These are phyloP conservation scores for Phytopythium kandeliae DNA, from an alignment of 352 stramenopile species.

Conservation along the genomic window DNA sequence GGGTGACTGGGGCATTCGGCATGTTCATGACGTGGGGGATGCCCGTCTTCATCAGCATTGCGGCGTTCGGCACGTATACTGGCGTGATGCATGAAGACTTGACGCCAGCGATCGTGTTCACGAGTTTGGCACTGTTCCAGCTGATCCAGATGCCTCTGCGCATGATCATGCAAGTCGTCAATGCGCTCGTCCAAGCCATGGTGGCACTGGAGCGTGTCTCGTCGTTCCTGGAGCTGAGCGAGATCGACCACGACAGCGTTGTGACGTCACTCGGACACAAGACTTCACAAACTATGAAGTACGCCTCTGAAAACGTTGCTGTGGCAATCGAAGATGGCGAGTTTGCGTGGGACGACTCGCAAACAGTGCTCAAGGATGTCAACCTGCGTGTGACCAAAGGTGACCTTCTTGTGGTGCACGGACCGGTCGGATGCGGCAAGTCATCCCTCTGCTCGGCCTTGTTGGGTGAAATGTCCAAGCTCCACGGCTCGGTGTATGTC, in stretches of 20 bases:
- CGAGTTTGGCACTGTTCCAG: conserved; percentile 67
- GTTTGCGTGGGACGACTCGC: conserved; percentile 31
- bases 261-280: conserved; percentile 6
- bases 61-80: conserved; percentile 37
- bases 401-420: conserved; percentile 87
- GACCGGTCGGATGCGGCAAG: conserved; percentile 90
- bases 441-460: conserved; percentile 82
- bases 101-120: conserved; percentile 68
- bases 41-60: conserved; percentile 41
- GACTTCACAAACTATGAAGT: conserved; percentile 7
- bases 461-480: conserved; percentile 86
- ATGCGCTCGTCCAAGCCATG: conserved; percentile 65
- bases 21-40: conserved; percentile 39
- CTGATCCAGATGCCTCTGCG: conserved; percentile 54
- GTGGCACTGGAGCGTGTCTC: conserved; percentile 74
- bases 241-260: conserved; percentile 21
- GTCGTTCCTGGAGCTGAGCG: conserved; percentile 63
- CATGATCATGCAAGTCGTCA: conserved; percentile 31
- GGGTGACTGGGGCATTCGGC: conserved; percentile 21
- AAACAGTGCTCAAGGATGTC: conserved; percentile 43
- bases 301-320: conserved; percentile 16
- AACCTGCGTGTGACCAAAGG: conserved; percentile 65
- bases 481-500: conserved; percentile 11
- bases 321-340: conserved; percentile 24
- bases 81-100: conserved; percentile 75